A percentile compares a stretch with the other conserved stretches of the same genome.
phyloP scores from a whole-genome alignment of 805 yeast genomes.

The Candida peoriensis region DNA sequence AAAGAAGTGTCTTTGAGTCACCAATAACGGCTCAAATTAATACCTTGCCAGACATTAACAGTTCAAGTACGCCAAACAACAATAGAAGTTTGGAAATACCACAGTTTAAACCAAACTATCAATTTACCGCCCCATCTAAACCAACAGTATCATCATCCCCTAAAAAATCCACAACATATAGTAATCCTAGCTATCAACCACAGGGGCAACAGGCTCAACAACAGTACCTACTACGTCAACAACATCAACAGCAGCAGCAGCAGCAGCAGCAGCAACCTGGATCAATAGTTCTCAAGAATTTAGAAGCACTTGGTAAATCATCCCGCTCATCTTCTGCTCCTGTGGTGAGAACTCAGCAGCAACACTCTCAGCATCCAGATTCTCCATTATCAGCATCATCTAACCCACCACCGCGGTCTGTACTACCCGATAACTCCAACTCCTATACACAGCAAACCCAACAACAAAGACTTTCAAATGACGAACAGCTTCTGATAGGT shows the following conservation, averaged over 20 bases:
- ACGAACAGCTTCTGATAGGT: conserved; percentile 61
- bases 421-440: neutral
- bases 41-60: conserved; percentile 7
- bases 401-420: neutral
- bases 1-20: conserved; percentile 13
- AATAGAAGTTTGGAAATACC: no score
- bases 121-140: neutral
- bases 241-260: conserved; percentile 1
- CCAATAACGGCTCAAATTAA: neutral
- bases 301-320: no score
- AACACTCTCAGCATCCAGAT: neutral
- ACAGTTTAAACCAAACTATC: conserved; percentile 1
- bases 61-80: conserved; percentile 12
- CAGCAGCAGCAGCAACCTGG: conserved; percentile 5
- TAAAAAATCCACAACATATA: conserved; percentile 2
- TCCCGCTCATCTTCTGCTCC: no score
- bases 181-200: conserved; percentile 3
- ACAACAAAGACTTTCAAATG: conserved; percentile 35
- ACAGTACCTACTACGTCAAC: conserved; percentile 1
- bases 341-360: no score
- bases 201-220: conserved; percentile 7
- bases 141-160: neutral
- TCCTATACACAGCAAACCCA: conserved; percentile 2
- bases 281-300: neutral
- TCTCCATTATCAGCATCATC: neutral